These are phyloP conservation scores for Lippia alba DNA, from an alignment of 305 asterid genomes.

Conservation along the genomic window DNA sequence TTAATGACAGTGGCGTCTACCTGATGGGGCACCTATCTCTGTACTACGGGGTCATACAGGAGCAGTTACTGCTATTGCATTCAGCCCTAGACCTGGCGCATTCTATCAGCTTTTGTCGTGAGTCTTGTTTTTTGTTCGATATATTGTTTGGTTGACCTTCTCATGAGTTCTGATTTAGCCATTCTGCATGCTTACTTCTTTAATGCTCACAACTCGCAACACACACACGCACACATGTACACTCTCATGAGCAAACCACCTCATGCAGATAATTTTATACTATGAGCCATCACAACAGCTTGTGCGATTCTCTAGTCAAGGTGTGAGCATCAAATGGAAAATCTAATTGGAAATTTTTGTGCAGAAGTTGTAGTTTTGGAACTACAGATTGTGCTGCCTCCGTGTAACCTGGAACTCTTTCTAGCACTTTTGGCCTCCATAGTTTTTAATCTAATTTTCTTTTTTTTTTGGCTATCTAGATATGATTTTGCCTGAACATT, in stretches of 20 bases:
- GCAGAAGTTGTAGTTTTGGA: not conserved
- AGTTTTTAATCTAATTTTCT: not conserved
- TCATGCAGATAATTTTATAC: not conserved
- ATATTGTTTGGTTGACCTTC: conserved; percentile 30
- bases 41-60: conserved; percentile 96
- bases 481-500: conserved; percentile 2
- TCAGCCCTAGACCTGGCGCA: conserved; percentile 91
- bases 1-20: conserved; percentile 89
- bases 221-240: not conserved
- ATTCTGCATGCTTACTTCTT: conserved; percentile 11
- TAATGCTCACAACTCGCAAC: not conserved
- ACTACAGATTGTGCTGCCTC: conserved; percentile 9
- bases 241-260: not conserved
- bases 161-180: conserved; percentile 21
- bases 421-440: conserved; percentile 6
- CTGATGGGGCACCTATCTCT: conserved; percentile 94
- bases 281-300: not conserved
- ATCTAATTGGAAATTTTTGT: not conserved
- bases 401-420: not conserved
- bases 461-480: conserved; percentile 2
- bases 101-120: conserved; percentile 93
- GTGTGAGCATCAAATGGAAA: conserved; percentile 5
- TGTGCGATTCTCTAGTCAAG: conserved; percentile 20
- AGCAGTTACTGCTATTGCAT: conserved; percentile 96
- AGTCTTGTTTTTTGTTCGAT: conserved; percentile 41